Base-by-base conservation (phyloP, 2,329 filamentous ascomycete species). In the Acrocalymma vagum region DNA sequence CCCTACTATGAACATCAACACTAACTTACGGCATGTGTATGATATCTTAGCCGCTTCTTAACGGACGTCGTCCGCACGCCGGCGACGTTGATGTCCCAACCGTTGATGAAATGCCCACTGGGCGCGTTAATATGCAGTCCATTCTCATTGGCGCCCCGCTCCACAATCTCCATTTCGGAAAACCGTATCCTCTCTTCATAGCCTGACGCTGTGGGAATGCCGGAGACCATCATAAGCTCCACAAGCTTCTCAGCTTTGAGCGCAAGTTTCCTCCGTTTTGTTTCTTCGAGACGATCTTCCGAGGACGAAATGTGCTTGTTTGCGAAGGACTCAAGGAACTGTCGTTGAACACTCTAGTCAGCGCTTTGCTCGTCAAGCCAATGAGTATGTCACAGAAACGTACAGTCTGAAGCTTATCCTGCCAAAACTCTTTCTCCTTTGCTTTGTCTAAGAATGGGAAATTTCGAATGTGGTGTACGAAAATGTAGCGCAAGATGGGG, bases 171-270 rank as follows among this genome's bases (percentile, higher is more conserved):
- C 73, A 99, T 87, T 72, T 99, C 94, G 2, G 91, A 90, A 67
- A 99, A 99, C 34, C 91, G 84, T 63, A 99, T 96, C 42, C 94
- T 84, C 76, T 99, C 94, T 72, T 99, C 94, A 67, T 97, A 99
- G 2, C 94, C 94, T 4, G 92, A 96, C 4, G 94, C 91, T 1
- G 94, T 99, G 22, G 89, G 90, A 42, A 99, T 87, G 24, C 94
- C 94, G 6, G 93, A 97, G 7, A 99, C 94, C 91, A 99, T 96
- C 94, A 99, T 99, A 47, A 99, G 78, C 77, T 99, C 94, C 9
- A 99, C 90, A 42, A 99, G 76, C 75, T 99, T 99, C 69, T 94
- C 87, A 31, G 89, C 90, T 79, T 99, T 99, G 58, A 86, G 79
- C 3, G 94, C 93, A 52, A 99, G 75, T 71, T 99, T 99, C 53